Evolutionary conservation across 2,329 filamentous ascomycete species (phyloP).

Genomic region (Colletotrichum sp.): DNA sequence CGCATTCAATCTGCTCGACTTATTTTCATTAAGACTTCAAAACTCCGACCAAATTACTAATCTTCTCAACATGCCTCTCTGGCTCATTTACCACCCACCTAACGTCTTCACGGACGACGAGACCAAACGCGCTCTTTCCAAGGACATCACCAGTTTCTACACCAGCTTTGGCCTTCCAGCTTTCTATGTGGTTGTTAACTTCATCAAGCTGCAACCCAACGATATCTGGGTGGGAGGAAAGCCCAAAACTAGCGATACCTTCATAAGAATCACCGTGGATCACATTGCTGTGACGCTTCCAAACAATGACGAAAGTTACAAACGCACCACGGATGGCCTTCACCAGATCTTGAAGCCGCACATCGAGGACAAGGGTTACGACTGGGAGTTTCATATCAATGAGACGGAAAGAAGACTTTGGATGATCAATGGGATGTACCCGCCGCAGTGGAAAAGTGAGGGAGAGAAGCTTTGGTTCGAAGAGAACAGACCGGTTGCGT

Average conservation of each 20-base stretch:
- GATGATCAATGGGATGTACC: constrained; percentile 45
- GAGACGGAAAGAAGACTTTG: constrained; percentile 48
- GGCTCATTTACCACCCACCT: constrained; percentile 44
- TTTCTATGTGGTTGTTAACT: constrained; percentile 50
- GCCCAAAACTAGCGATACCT: constrained; percentile 25
- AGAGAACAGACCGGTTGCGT: neutral
- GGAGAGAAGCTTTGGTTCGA: constrained; percentile 36
- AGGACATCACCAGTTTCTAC: constrained; percentile 37
- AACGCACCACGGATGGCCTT: constrained; percentile 12
- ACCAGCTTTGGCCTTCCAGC: constrained; percentile 35
- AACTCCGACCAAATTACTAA: neutral
- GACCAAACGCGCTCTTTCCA: constrained; percentile 33
- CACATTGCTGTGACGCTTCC: constrained; percentile 30
- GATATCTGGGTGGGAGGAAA: constrained; percentile 28
- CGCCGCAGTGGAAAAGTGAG: constrained; percentile 38
- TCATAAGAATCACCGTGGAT: constrained; percentile 37
- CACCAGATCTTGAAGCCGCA: constrained; percentile 41
- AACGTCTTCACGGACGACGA: constrained; percentile 33
- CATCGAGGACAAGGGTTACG: constrained; percentile 43
- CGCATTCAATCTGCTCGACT: neutral
- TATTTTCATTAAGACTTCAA: neutral
- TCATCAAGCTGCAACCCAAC: constrained; percentile 31
- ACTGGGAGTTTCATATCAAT: constrained; percentile 47
- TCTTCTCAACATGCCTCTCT: constrained; percentile 42
- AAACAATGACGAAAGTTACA: constrained; percentile 26